Evolutionary conservation across 805 yeast genomes (phyloP).

Genomic region (Wickerhamiella brachini): DNA sequence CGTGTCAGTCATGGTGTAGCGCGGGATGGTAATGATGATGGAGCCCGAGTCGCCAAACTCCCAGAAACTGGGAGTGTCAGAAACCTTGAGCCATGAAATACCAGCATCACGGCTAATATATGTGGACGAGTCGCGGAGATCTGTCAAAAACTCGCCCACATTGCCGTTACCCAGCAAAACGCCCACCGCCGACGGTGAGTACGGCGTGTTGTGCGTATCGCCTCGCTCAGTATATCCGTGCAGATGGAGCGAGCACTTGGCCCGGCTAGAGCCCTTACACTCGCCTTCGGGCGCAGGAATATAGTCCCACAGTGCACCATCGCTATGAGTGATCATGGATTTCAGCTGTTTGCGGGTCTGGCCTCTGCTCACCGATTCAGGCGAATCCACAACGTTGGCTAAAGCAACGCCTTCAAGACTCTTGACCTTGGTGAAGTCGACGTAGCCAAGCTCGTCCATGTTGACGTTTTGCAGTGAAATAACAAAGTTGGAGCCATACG

Average conservation of each 20-base stretch:
- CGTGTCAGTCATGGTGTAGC: slow-evolving; percentile 41
- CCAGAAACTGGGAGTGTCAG: slow-evolving; percentile 72
- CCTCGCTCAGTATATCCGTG: slow-evolving; percentile 84
- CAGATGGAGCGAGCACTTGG: slow-evolving; percentile 63
- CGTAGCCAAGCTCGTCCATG: slow-evolving; percentile 58
- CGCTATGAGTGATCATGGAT: slow-evolving; percentile 71
- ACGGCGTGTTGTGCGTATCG: slow-evolving; percentile 72
- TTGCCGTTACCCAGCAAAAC: slow-evolving; percentile 86
- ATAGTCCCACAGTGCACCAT: slow-evolving; percentile 78
- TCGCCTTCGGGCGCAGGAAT: slow-evolving; percentile 57
- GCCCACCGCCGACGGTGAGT: slow-evolving; percentile 84
- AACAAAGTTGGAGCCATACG: slow-evolving; percentile 79
- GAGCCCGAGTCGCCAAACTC: slow-evolving; percentile 95
- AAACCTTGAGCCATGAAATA: slow-evolving; percentile 67
- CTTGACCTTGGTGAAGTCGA: slow-evolving; percentile 76
- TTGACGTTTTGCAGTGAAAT: slow-evolving; percentile 57
- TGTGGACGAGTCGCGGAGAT: slow-evolving; percentile 45
- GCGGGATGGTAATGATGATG: slow-evolving; percentile 57
- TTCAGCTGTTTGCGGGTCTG: slow-evolving; percentile 40
- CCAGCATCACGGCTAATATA: slow-evolving; percentile 88
- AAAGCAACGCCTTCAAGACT: slow-evolving; percentile 76
- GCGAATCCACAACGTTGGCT: slow-evolving; percentile 54
- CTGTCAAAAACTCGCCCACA: slow-evolving; percentile 51
- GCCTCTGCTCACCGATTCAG: slow-evolving; percentile 32
- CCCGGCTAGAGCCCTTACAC: slow-evolving; percentile 34